These are phyloP conservation scores for Globisporangium viniferum DNA, from an alignment of 352 stramenopile species.

Conservation along the genomic window DNA sequence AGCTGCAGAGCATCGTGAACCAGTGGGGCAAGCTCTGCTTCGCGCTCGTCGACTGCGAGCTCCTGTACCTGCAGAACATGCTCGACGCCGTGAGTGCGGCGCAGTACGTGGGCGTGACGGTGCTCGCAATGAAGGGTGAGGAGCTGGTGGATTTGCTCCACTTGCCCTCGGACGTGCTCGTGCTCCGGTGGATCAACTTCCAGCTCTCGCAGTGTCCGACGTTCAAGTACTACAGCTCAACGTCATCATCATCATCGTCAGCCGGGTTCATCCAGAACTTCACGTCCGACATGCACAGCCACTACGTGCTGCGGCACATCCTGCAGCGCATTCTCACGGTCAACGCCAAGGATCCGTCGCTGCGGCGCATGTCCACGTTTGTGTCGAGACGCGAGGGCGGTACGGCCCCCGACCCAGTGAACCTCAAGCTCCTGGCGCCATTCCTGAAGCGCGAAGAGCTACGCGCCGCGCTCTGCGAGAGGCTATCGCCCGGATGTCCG, in stretches of 20 bases:
- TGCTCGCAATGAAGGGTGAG: slow-evolving; percentile 50
- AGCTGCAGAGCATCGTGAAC: slow-evolving; percentile 58
- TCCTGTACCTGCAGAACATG: slow-evolving; percentile 60
- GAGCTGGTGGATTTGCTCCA: slow-evolving; percentile 46
- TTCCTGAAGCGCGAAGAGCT: slow-evolving; percentile 45
- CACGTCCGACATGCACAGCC: slow-evolving; percentile 55
- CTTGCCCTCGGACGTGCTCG: slow-evolving; percentile 49
- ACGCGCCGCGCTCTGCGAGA: slow-evolving; percentile 28
- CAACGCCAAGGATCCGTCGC: slow-evolving; percentile 2
- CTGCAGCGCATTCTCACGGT: slow-evolving; percentile 33
- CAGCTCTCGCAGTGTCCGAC: slow-evolving; percentile 43
- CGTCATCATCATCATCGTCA: background rate
- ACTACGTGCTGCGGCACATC: slow-evolving; percentile 57
- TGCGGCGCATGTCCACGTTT: slow-evolving; percentile 19
- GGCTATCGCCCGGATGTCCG: slow-evolving; percentile 40
- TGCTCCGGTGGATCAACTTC: slow-evolving; percentile 73
- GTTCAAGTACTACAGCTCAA: slow-evolving; percentile 24
- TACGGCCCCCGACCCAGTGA: background rate
- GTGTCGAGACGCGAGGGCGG: slow-evolving; percentile 4
- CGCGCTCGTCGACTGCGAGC: slow-evolving; percentile 51
- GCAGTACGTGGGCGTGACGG: slow-evolving; percentile 43
- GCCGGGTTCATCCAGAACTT: slow-evolving; percentile 68
- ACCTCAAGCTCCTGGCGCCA: slow-evolving; percentile 11
- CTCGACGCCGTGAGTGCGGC: slow-evolving; percentile 34
- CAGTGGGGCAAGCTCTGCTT: slow-evolving; percentile 64